Conservation (phyloP, 176 grass and related monocot species). For the Thinopyrum elongatum region DNA sequence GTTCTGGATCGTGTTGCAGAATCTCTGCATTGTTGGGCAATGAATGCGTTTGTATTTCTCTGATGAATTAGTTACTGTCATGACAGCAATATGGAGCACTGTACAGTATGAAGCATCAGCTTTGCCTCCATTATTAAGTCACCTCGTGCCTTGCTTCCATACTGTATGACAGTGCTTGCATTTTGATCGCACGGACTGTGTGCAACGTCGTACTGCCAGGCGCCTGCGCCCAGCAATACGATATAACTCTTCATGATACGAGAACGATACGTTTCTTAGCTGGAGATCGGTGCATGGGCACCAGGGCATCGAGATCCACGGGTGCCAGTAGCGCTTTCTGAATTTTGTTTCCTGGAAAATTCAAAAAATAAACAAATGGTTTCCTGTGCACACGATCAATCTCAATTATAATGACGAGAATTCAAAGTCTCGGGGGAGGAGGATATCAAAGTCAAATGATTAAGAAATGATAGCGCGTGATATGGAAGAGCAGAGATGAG, state of each 20-base stretch:
- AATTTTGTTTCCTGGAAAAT: too few relatives aligned
- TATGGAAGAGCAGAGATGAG: not conserved
- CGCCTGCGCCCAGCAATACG: not conserved
- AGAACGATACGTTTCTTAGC: not conserved
- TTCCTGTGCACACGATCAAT: not conserved
- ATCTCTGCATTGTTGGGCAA: not conserved
- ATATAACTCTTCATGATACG: not conserved
- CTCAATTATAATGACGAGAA: not conserved
- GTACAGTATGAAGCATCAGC: not conserved
- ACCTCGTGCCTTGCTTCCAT: not conserved
- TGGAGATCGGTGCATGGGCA: not conserved
- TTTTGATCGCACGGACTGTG: not conserved
- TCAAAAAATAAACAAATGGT: too few relatives aligned
- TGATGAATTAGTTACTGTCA: not conserved
- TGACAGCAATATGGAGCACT: not conserved
- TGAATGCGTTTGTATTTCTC: not conserved
- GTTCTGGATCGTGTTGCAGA: not conserved
- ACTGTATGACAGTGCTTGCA: not conserved
- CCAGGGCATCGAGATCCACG: conserved; percentile 17
- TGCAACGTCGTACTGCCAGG: not conserved
- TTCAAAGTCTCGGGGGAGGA: not conserved
- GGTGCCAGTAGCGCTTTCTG: not conserved
- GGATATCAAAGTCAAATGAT: conserved; percentile 16
- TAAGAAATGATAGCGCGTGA: not conserved
- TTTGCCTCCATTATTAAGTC: not conserved